Evolutionary conservation across 192 early-diverging fungal species (phyloP).

Genomic region (Linnemannia exigua): DNA sequence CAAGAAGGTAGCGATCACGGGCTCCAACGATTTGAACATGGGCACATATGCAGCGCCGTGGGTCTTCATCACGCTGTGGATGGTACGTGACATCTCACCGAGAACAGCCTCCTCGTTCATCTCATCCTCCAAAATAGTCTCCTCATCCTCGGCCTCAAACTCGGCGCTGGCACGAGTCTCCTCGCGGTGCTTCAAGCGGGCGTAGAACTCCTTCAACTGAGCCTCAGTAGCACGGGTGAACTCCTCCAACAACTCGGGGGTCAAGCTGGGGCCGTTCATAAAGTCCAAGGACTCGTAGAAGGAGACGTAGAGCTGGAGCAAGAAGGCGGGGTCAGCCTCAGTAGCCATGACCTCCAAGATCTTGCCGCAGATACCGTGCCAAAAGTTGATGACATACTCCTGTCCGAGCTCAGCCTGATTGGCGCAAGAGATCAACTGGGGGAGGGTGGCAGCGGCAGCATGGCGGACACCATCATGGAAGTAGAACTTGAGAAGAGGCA

Average conservation of each 20-base stretch:
- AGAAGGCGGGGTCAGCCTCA: constrained; percentile 88
- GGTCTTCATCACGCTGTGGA: constrained; percentile 86
- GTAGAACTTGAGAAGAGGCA: constrained; percentile 95
- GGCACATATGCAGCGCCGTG: constrained; percentile 82
- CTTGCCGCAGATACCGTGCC: constrained; percentile 81
- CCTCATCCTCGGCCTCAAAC: constrained; percentile 95
- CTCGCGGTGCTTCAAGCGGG: constrained; percentile 82
- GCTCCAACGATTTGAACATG: constrained; percentile 85
- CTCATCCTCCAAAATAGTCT: constrained; percentile 87
- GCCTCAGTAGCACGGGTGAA: constrained; percentile 77
- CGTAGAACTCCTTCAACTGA: constrained; percentile 84
- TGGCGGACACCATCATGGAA: constrained; percentile 97
- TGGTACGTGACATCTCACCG: constrained; percentile 83
- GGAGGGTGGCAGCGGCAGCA: constrained; percentile 88
- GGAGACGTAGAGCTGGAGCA: constrained; percentile 82
- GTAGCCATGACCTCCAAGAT: constrained; percentile 82
- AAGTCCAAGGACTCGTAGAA: constrained; percentile 81
- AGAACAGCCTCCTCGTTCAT: constrained; percentile 84
- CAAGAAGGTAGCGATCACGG: constrained; percentile 77
- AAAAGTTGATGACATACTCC: constrained; percentile 74
- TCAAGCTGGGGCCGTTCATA: constrained; percentile 72
- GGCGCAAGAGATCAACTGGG: constrained; percentile 79
- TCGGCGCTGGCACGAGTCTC: constrained; percentile 81
- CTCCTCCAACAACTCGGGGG: constrained; percentile 72
- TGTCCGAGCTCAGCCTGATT: constrained; percentile 64